Evolutionary conservation across 2,329 filamentous ascomycete species (phyloP), one percentile per base, ranked within the genome.

Genomic region (Aaosphaeria pasadenensis): DNA sequence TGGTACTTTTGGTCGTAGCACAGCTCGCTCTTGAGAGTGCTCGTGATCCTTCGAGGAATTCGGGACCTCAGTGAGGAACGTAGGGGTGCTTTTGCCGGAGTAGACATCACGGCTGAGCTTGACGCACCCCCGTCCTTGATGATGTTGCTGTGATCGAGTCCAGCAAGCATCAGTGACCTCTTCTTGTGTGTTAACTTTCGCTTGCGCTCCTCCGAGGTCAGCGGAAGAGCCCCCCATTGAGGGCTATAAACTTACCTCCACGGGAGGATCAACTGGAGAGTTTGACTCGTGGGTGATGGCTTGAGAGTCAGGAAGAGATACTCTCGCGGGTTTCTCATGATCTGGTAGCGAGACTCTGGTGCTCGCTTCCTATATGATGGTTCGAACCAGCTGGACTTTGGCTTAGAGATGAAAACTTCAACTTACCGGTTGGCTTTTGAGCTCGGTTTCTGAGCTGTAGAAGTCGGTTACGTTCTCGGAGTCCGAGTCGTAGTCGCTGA

Each of bases 1-100:
- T 69, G 66, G 35, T 66, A 69, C 45, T 58, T 63, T 24, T 63
- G 50, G 35, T 68, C 60, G 47, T 68, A 68, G 5, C 52, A 42
- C 5, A 67, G 57, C 32, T 58, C 56, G 29, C 48, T 56, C 13
- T 46, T 47, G 35, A 9, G 51, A 45, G 35, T 55, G 53, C 3
- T 36, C 30, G 53, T 46, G 11, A 50, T 59, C 9, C 28, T 49
- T 43, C 59, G 56, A 0, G 51, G 51, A 1, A 52, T 55, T 1
- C 47, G 35, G 4, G 54, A 44, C 24, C 30, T 30, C 4, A 52
- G 53, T 3, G 55, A 54, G 7, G 42, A 42, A 6, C 53, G 38
- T 4, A 43, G 45, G 7, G 35, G 48, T 30, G 42, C 29, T 29
- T 47, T 39, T 5, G 39, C 7, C 30, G 5, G 41, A 30, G 2